Evolutionary conservation across 176 grass and related monocot species (phyloP), one percentile per base, ranked within the genome.

Genomic region (Poa pratensis): DNA sequence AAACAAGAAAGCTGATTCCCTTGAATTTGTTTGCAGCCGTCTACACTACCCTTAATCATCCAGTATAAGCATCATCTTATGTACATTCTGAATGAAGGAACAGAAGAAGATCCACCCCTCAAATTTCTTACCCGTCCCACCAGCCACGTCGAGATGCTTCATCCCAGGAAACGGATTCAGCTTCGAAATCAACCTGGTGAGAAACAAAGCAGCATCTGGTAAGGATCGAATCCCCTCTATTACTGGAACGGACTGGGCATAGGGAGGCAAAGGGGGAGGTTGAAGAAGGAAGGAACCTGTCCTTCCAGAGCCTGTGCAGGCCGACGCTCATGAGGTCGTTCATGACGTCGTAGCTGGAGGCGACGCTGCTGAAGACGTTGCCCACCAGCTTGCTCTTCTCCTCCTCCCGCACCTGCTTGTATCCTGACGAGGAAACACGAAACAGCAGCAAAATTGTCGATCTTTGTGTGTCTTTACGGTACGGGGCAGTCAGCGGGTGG

Each of bases 91-190:
- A 76, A 64, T 22, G 68, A 68, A 9, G 16, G 63, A 8, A 69
- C 13, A 69, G 59, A 42, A 35, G 4, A 79, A 30, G 42, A 81
- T 51, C 22, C 50, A 76, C 9, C 9, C 34, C 51, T 40, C 11
- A 2, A 7, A 10, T 45, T 2, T 45, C 7, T 46, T 46, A 93
- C 95, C 95, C 88, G 93, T 98, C 48, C 96, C 96, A 80, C 96
- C 96, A 74, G 96, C 91, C 39, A 98, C 96, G 50, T 95, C 96
- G 6, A 98, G 91, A 85, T 98, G 96, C 63, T 98, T 98, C 96
- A 95, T 95, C 46, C 93, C 89, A 19, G 93, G 96, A 81, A 98
- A 98, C 64, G 96, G 93, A 81, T 90, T 88, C 64, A 98, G 48
- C 71, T 95, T 89, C 2, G 93, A 94, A 65, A 98, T 76, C 40